Evolutionary conservation across 768 basidiomycete genomes (phyloP).

Genomic region (Russula dissimulans): DNA sequence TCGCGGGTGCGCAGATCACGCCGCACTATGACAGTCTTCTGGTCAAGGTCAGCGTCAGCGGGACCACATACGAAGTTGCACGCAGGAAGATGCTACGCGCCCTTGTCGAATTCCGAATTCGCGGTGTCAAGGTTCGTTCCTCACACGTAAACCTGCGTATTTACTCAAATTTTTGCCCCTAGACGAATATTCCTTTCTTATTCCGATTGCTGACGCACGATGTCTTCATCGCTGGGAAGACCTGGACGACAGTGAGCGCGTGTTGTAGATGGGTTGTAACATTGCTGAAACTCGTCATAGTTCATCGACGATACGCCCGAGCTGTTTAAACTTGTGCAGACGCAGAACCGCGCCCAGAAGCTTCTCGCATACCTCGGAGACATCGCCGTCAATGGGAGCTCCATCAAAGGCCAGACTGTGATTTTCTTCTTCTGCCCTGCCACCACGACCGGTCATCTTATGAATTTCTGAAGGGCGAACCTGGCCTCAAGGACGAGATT

Average conservation of each 20-base stretch:
- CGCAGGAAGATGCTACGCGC: slow-evolving; percentile 98
- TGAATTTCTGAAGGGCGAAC: slow-evolving; percentile 55
- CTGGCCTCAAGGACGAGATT: slow-evolving; percentile 86
- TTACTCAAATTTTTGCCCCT: neutral
- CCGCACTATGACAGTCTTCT: slow-evolving; percentile 97
- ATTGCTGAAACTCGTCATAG: slow-evolving; percentile 30
- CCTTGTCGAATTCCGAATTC: slow-evolving; percentile 98
- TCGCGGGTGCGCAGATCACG: slow-evolving; percentile 98
- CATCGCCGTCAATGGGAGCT: slow-evolving; percentile 94
- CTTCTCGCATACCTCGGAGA: slow-evolving; percentile 95
- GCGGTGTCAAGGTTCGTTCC: slow-evolving; percentile 81
- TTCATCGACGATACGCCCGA: slow-evolving; percentile 99
- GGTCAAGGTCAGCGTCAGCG: slow-evolving; percentile 92
- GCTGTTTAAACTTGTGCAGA: slow-evolving; percentile 95
- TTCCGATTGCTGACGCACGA: slow-evolving; percentile 97
- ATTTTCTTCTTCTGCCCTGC: slow-evolving; percentile 9
- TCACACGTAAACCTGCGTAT: neutral
- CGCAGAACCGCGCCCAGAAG: slow-evolving; percentile 97
- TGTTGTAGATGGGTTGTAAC: neutral
- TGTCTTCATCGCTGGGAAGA: slow-evolving; percentile 91
- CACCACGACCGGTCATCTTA: neutral
- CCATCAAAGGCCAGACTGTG: slow-evolving; percentile 88
- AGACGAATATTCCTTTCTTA: slow-evolving; percentile 99
- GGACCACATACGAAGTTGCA: slow-evolving; percentile 97
- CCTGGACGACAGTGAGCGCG: slow-evolving; percentile 83